Percentiles rank a stretch among this genome's conserved stretches.
Conservation (phyloP, 495 filamentous ascomycete species). For the Parathielavia hyrcaniae region DNA sequence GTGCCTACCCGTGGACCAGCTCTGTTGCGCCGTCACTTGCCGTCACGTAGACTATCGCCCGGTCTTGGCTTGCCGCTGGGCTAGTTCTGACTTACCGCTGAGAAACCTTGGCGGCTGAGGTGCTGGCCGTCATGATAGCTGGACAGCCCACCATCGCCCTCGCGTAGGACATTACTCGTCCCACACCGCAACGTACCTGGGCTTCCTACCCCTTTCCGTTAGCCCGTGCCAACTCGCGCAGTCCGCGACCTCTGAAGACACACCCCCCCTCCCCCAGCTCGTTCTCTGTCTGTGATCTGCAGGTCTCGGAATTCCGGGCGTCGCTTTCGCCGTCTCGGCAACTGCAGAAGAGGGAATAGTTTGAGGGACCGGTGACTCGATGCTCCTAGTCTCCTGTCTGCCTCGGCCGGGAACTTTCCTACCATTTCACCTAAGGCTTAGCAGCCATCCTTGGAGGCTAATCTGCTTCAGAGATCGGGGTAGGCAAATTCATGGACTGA, state of each 20-base stretch:
- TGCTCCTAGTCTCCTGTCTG: not conserved
- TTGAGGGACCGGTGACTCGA: not conserved
- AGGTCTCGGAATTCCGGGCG: not conserved
- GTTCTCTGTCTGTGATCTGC: not conserved
- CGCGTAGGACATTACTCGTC: not conserved
- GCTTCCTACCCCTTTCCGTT: not conserved
- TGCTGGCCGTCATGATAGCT: not conserved
- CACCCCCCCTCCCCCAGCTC: not conserved
- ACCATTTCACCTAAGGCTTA: not conserved
- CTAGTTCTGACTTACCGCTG: not conserved
- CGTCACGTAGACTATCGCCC: not conserved
- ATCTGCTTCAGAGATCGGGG: not conserved
- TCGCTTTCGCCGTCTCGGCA: not conserved
- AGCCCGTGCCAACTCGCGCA: not conserved
- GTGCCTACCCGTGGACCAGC: not conserved
- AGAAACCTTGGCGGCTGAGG: not conserved
- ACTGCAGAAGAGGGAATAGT: not conserved
- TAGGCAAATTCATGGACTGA: not conserved
- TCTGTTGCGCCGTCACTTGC: not conserved
- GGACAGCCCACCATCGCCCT: not conserved
- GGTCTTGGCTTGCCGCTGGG: not conserved
- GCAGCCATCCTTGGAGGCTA: not conserved
- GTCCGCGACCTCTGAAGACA: not conserved
- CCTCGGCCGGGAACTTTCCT: not conserved
- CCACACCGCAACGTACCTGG: not conserved